Conservation (phyloP, 345 rosid species). For the Bruguiera gymnorhiza region DNA sequence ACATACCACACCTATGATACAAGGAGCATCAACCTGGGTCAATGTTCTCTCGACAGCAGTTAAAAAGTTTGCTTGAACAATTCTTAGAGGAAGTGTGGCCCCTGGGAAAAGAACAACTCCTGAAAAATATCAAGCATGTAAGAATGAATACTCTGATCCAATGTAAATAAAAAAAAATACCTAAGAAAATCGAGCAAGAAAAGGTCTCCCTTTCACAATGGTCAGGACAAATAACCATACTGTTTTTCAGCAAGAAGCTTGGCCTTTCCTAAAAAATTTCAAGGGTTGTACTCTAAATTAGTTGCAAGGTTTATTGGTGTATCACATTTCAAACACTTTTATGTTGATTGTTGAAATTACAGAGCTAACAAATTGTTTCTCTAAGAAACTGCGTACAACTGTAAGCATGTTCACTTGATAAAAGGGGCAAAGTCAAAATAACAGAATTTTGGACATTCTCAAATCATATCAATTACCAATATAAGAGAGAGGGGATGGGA, state of each 20-base stretch:
- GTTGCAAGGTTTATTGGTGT: background rate
- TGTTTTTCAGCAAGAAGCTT: no score
- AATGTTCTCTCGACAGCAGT: constrained; percentile 84
- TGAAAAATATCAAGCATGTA: constrained; percentile 31
- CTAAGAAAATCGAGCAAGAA: background rate
- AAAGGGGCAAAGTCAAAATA: background rate
- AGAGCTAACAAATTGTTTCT: background rate
- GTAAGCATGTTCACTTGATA: background rate
- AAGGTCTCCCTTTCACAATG: background rate
- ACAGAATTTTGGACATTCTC: background rate
- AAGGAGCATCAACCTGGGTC: constrained; percentile 67
- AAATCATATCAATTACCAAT: background rate
- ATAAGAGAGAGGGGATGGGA: no score
- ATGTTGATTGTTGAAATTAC: background rate
- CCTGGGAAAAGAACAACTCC: constrained; percentile 97
- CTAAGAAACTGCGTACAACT: background rate
- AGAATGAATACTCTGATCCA: constrained; percentile 2
- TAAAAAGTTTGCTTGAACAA: constrained; percentile 61
- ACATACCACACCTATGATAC: constrained; percentile 89
- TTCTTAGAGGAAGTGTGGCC: constrained; percentile 90
- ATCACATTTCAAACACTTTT: background rate
- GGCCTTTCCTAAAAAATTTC: no score
- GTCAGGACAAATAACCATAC: no score
- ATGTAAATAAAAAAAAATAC: background rate
- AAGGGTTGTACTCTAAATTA: no score